Base-by-base conservation (phyloP, 2,329 filamentous ascomycete species). In the Aspergillus japonicus region DNA sequence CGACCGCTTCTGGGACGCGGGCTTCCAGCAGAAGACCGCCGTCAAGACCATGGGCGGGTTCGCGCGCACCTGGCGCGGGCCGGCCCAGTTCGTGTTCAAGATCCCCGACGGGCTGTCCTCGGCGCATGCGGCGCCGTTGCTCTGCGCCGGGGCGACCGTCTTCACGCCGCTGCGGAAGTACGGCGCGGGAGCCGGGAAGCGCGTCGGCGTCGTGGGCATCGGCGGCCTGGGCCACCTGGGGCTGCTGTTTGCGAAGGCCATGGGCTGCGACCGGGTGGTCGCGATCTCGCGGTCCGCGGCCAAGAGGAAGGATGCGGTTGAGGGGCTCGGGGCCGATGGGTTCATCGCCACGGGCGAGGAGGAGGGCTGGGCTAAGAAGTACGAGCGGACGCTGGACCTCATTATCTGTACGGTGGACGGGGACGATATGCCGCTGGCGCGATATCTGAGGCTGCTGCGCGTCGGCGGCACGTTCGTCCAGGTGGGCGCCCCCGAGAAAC, bases 91-190 rank as follows among this genome's bases (percentile, higher is more conserved):
- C 64, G 82, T 81, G 0, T 76, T 86, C 67, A 81, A 77, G 68
- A 86, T 87, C 59, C 85, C 85, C 0, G 78, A 82, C 14, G 70
- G 62, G 0, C 62, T 87, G 29, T 67, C 74, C 1, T 80, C 77
- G 31, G 80, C 78, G 10, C 78, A 82, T 59, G 85, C 83, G 1
- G 84, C 89, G 1, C 90, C 90, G 1, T 86, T 95, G 79, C 81
- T 94, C 29, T 94, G 91, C 70, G 91, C 87, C 1, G 91, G 91
- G 1, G 82, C 94, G 55, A 95, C 91, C 0, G 83, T 88, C 0
- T 95, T 85, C 71, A 83, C 84, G 4, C 90, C 91, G 0, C 75
- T 95, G 16, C 82, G 83, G 53, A 82, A 87, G 29, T 86, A 89
- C 39, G 85, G 85, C 1, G 82, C 85, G 35, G 90, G 90, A 0